Percentiles rank a stretch among this genome's conserved stretches.
Evolutionary conservation across 2,329 filamentous ascomycete species (phyloP).

Genomic region (Sporothrix sp.): DNA sequence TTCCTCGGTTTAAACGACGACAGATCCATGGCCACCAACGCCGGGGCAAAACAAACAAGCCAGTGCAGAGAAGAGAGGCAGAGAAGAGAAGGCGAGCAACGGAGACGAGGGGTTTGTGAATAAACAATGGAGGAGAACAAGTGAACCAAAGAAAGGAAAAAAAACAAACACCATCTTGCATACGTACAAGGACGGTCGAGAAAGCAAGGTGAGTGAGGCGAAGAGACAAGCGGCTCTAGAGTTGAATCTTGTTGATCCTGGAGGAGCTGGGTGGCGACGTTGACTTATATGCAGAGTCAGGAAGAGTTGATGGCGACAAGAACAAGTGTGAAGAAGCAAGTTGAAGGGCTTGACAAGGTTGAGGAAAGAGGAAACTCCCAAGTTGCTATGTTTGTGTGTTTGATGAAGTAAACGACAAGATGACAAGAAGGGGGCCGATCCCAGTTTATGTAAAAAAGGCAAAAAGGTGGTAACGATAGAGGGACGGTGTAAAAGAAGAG

Average conservation of each 20-base stretch:
- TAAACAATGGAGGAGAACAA: no score
- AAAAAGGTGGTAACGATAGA: background rate
- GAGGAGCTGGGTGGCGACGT: background rate
- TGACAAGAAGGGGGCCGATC: background rate
- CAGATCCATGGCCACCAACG: conserved; percentile 21
- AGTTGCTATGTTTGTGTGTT: conserved; percentile 1
- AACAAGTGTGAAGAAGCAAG: background rate
- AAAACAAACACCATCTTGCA: background rate
- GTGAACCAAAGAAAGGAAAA: background rate
- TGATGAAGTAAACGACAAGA: background rate
- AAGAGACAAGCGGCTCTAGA: background rate
- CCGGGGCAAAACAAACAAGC: no score
- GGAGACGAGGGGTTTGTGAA: no score
- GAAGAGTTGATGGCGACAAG: no score
- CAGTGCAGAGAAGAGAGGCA: conserved; percentile 10
- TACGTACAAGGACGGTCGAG: background rate
- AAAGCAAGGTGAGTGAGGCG: background rate
- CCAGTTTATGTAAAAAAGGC: conserved; percentile 1
- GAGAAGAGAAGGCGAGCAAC: no score
- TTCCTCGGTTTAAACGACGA: conserved; percentile 21
- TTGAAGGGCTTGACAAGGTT: background rate
- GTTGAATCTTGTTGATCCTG: conserved; percentile 6
- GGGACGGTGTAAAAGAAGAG: background rate
- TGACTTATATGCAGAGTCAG: conserved; percentile 7
- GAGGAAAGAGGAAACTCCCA: background rate